Evolutionary conservation across 345 rosid genomes (phyloP).

Genomic region (Populus ilicifolia): DNA sequence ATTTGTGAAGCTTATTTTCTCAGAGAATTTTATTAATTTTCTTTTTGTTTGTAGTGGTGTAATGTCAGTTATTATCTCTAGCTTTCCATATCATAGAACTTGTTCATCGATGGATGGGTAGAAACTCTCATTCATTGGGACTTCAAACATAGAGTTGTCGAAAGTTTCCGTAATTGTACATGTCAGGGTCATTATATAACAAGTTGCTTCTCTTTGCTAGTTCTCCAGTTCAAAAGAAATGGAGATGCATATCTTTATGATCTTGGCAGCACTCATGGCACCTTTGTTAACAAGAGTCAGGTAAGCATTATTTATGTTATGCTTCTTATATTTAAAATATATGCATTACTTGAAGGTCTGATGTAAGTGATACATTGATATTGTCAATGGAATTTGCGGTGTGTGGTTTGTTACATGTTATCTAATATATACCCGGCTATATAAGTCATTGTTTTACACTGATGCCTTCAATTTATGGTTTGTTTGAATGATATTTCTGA

Average conservation of each 20-base stretch:
- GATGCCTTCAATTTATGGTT: not conserved
- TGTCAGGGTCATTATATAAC: not conserved
- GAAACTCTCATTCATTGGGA: not conserved
- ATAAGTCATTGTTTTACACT: too few relatives aligned
- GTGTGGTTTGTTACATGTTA: not conserved
- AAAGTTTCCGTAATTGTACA: not conserved
- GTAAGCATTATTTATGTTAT: constrained; percentile 21
- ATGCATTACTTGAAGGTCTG: not conserved
- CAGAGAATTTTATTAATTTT: not conserved
- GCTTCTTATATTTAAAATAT: not conserved
- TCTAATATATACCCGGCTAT: not conserved
- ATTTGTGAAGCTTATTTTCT: not conserved
- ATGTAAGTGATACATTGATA: not conserved
- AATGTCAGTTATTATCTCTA: not conserved
- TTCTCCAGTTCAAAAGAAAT: constrained; percentile 76
- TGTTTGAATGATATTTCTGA: not conserved
- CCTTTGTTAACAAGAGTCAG: constrained; percentile 70
- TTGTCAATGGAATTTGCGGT: not conserved
- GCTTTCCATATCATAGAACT: not conserved
- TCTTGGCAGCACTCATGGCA: constrained; percentile 84
- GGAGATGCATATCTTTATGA: constrained; percentile 84
- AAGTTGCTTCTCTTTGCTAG: constrained; percentile 35
- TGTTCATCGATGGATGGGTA: not conserved
- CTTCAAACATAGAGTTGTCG: not conserved
- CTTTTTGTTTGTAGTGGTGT: not conserved